Base-by-base conservation (phyloP, 2,329 filamentous ascomycete species). In the Aschersonia sp. region DNA sequence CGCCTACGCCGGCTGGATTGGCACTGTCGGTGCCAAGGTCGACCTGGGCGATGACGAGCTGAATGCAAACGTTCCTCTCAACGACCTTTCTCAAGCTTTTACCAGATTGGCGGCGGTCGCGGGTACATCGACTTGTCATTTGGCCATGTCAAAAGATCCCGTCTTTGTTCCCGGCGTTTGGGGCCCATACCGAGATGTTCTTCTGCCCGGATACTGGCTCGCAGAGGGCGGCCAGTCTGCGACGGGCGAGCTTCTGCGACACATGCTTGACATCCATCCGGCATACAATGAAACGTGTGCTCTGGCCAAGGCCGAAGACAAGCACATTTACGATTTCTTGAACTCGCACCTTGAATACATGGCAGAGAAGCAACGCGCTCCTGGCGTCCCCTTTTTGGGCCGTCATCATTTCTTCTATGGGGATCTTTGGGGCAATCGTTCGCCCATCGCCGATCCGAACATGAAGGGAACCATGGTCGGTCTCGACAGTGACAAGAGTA, bases 391-490 rank as follows among this genome's bases (percentile, higher is more conserved):
- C 20, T 94, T 89, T 65, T 74, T 98, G 2, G 89, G 82, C 9
- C 85, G 91, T 6, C 91, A 98, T 66, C 85, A 94, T 70, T 98
- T 98, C 78, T 94, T 98, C 72, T 98, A 98, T 64, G 92, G 92
- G 53, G 92, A 98, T 61, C 75, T 97, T 4, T 97, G 94, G 76
- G 92, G 92, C 51, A 98, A 98, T 70, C 83, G 92, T 41, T 95
- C 89, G 28, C 92, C 92, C 1, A 78, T 98, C 50, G 91, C 92
- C 4, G 89, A 98, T 60, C 75, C 91, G 30, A 85, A 81, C 67
- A 98, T 98, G 92, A 85, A 84, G 55, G 92, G 92, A 30, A 81
- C 86, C 5, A 78, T 95, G 53, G 82, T 96, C 52, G 92, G 92
- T 20, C 72, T 98, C 50, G 86, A 82, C 60, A 86, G 80, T 56